phyloP scores from a whole-genome alignment of 352 stramenopile species.

The Globisporangium yorkense region DNA sequence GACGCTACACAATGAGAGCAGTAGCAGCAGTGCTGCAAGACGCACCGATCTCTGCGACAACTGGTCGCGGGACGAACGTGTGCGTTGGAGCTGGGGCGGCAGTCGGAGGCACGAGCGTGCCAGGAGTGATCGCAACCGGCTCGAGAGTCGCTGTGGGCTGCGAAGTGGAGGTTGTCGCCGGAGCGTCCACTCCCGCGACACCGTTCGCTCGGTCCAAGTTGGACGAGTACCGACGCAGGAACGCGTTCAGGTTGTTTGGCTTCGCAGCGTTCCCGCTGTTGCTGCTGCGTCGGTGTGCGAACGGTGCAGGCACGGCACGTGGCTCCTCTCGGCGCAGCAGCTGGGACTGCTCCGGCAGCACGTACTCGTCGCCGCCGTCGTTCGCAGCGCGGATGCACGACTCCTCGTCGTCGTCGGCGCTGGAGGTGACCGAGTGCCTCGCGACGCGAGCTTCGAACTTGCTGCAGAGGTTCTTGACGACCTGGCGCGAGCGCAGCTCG shows the following conservation, averaged over 20 bases:
- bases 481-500: constrained; percentile 41
- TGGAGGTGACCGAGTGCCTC: constrained; percentile 8
- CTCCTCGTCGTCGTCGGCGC: constrained; percentile 15
- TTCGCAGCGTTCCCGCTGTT: constrained; percentile 14
- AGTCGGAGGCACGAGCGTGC: neutral
- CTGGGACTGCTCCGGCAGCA: constrained; percentile 10
- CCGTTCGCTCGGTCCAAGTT: constrained; percentile 43
- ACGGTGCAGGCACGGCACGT: constrained; percentile 1
- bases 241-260: constrained; percentile 63
- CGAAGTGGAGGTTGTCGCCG: neutral
- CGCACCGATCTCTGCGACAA: constrained; percentile 6
- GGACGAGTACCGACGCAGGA: constrained; percentile 55
- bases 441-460: constrained; percentile 32
- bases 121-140: neutral
- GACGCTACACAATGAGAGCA: too few relatives aligned
- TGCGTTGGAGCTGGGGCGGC: neutral
- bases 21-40: neutral
- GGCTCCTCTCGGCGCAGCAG: constrained; percentile 6
- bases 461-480: constrained; percentile 48
- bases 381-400: constrained; percentile 5
- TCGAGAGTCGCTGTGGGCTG: neutral
- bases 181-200: neutral
- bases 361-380: constrained; percentile 11
- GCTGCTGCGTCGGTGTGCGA: constrained; percentile 9
- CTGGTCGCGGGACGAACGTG: neutral